Evolutionary conservation across 2,329 filamentous ascomycete species (phyloP), one percentile per base, ranked within the genome.

Genomic region (Leptographium procerum): DNA sequence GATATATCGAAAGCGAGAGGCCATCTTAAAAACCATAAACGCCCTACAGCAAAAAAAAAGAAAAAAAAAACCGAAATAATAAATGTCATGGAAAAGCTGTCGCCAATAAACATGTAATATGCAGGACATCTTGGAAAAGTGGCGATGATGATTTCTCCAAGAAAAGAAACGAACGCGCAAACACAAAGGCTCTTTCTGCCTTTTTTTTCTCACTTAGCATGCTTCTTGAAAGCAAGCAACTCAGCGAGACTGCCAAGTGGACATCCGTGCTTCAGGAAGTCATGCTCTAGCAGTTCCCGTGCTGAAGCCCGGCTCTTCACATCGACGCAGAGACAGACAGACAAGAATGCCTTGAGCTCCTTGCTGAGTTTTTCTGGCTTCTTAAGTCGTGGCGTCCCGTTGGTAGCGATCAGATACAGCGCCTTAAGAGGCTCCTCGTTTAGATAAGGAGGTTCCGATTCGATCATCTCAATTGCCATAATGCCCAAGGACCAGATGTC

Each of bases 391-490:
- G 94, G 94, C 3, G 94, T 97, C 64, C 94, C 94, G 75, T 97
- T 97, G 58, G 94, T 99, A 53, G 94, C 94, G 70, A 99, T 99
- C 62, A 99, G 82, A 71, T 96, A 99, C 52, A 99, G 81, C 9
- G 94, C 94, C 79, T 97, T 97, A 59, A 99, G 82, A 0, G 94
- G 94, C 73, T 97, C 92, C 73, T 97, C 94, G 73, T 97, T 97
- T 43, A 97, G 83, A 71, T 99, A 99, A 0, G 94, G 94, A 7
- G 94, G 94, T 72, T 99, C 94, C 22, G 90, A 95, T 71, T 99
- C 94, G 68, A 97, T 97, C 94, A 99, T 96, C 74, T 99, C 94
- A 68, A 99, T 97, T 28, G 94, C 92, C 94, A 97, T 99, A 75
- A 99, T 99, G 68, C 94, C 94, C 62, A 99, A 78, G 33, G 91